These are phyloP conservation scores for Flueggea neowawraea DNA, from an alignment of 441 rosid species.

Conservation along the genomic window DNA sequence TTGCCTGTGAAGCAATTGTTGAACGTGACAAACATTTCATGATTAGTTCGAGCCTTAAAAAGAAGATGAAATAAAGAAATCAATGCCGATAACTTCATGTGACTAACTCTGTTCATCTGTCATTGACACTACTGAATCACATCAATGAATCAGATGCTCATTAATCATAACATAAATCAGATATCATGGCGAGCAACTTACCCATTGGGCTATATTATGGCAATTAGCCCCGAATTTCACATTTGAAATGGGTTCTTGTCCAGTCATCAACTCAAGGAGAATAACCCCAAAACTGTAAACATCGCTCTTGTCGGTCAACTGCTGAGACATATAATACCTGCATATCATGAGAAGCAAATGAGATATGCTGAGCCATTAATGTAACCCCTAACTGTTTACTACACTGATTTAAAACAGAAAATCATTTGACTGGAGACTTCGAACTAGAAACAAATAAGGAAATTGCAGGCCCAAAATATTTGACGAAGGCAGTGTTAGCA, in stretches of 20 bases:
- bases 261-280: conserved; percentile 94
- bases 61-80: background rate
- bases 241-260: conserved; percentile 92
- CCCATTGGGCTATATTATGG: conserved; percentile 98
- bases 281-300: conserved; percentile 98
- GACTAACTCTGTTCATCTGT: too few relatives aligned
- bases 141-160: background rate
- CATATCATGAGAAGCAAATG: conserved; percentile 14
- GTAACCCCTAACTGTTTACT: too few relatives aligned
- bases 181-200: conserved; percentile 23
- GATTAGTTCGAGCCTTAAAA: background rate
- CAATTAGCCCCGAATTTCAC: conserved; percentile 90
- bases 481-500: background rate
- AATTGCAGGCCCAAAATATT: background rate
- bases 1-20: conserved; percentile 45
- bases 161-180: too few relatives aligned
- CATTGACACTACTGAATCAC: background rate
- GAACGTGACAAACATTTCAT: background rate
- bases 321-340: conserved; percentile 98
- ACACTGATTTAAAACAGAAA: too few relatives aligned
- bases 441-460: too few relatives aligned
- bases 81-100: background rate
- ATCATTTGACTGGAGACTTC: too few relatives aligned
- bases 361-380: background rate
- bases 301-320: conserved; percentile 82